These are phyloP conservation scores for Groenewaldozyma sp. DNA, from an alignment of 1,139 yeast genomes.

Conservation along the genomic window DNA sequence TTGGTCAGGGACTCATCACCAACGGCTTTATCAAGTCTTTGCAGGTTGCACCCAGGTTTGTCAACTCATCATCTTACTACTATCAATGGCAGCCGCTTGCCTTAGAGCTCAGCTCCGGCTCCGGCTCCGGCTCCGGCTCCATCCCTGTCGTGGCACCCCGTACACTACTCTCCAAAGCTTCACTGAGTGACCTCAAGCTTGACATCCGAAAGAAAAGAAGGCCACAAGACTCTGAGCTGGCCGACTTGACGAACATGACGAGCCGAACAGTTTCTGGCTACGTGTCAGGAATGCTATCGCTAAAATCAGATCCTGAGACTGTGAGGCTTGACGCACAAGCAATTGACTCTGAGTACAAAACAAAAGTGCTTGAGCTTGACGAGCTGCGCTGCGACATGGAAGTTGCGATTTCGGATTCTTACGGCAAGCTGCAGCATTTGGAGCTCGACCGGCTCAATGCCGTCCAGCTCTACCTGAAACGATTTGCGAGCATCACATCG, in stretches of 20 bases:
- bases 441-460: slow-evolving; percentile 66
- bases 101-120: slow-evolving; percentile 12
- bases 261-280: not conserved
- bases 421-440: slow-evolving; percentile 63
- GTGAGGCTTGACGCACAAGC: slow-evolving; percentile 22
- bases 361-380: slow-evolving; percentile 51
- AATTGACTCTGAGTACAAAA: slow-evolving; percentile 48
- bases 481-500: slow-evolving; percentile 46
- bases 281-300: not conserved
- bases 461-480: slow-evolving; percentile 55
- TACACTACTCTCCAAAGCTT: not conserved
- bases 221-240: not conserved
- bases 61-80: slow-evolving; percentile 56
- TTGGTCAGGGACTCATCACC: slow-evolving; percentile 64
- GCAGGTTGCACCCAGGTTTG: slow-evolving; percentile 47
- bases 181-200: not conserved
- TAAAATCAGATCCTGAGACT: slow-evolving; percentile 8
- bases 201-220: not conserved
- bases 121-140: not conserved
- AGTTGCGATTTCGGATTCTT: slow-evolving; percentile 55
- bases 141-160: no score
- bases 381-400: slow-evolving; percentile 59
- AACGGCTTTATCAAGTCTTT: slow-evolving; percentile 54
- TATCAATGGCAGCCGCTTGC: slow-evolving; percentile 69
- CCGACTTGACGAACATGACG: not conserved